Conservation (phyloP, 768 basidiomycete species). For the Suillus hirtellus region DNA sequence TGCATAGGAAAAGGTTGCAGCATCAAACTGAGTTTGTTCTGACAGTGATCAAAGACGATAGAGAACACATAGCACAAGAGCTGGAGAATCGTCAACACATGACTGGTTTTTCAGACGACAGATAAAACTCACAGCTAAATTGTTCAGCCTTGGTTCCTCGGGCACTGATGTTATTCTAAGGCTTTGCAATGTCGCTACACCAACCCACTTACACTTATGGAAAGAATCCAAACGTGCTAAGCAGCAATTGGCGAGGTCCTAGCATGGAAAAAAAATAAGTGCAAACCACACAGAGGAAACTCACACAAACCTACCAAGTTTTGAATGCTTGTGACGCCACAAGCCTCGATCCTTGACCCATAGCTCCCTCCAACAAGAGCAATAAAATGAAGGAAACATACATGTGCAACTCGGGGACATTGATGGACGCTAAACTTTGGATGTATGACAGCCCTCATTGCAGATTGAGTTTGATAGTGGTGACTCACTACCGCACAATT, state of each 20-base stretch:
- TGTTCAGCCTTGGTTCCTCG: slow-evolving; percentile 71
- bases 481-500: too few relatives aligned
- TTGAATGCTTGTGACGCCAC: too few relatives aligned
- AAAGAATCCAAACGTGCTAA: slow-evolving; percentile 73
- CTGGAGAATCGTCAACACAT: slow-evolving; percentile 39
- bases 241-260: slow-evolving; percentile 70
- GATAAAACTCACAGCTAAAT: slow-evolving; percentile 38
- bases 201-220: slow-evolving; percentile 58
- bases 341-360: too few relatives aligned
- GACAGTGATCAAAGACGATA: slow-evolving; percentile 81
- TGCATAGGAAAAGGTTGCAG: slow-evolving; percentile 80
- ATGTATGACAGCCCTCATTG: too few relatives aligned
- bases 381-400: too few relatives aligned
- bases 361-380: too few relatives aligned
- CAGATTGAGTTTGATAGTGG: too few relatives aligned
- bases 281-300: slow-evolving; percentile 1
- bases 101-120: neutral
- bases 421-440: too few relatives aligned
- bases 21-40: slow-evolving; percentile 80
- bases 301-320: slow-evolving; percentile 43
- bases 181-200: slow-evolving; percentile 80
- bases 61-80: slow-evolving; percentile 78
- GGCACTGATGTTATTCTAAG: slow-evolving; percentile 67
- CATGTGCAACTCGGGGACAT: too few relatives aligned
- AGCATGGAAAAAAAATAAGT: neutral